These are phyloP conservation scores for Pseudonitzschia pungens DNA, from an alignment of 108 stramenopile genomes.

Conservation along the genomic window DNA sequence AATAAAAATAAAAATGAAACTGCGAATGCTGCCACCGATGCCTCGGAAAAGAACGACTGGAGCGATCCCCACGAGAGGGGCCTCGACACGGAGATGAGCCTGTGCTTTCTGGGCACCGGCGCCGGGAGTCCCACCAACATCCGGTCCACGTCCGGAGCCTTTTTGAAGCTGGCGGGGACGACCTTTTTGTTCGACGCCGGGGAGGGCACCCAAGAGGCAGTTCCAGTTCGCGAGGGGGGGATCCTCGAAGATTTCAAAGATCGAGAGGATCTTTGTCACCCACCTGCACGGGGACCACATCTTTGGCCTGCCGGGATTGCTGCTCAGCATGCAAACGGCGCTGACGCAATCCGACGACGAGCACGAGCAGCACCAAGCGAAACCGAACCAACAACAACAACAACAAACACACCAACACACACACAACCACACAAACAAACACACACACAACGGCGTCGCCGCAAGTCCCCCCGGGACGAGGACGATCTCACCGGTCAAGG, in stretches of 20 bases:
- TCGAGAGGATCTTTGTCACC: constrained; percentile 78
- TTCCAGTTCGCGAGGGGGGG: constrained; percentile 50
- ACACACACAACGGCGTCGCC: not conserved
- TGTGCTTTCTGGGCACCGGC: constrained; percentile 77
- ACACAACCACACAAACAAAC: constrained; percentile 14
- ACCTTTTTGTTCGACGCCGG: constrained; percentile 88
- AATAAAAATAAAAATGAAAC: too few relatives aligned
- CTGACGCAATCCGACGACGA: constrained; percentile 9
- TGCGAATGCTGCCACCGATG: too few relatives aligned
- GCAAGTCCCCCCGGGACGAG: not conserved
- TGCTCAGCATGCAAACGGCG: constrained; percentile 45
- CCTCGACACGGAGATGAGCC: constrained; percentile 45
- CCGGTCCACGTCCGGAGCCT: constrained; percentile 48
- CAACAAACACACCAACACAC: constrained; percentile 14
- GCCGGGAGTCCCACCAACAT: constrained; percentile 51
- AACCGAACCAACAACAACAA: too few relatives aligned
- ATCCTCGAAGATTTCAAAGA: constrained; percentile 15
- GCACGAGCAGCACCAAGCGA: too few relatives aligned
- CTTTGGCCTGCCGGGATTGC: constrained; percentile 82
- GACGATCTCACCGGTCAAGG: constrained; percentile 38
- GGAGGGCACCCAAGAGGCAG: constrained; percentile 89
- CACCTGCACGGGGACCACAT: constrained; percentile 95
- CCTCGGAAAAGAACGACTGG: too few relatives aligned
- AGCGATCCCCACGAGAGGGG: constrained; percentile 2
- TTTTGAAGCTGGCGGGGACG: constrained; percentile 55